Conservation (phyloP, 306 rosid species). For the Vigna reflexopilosa region DNA sequence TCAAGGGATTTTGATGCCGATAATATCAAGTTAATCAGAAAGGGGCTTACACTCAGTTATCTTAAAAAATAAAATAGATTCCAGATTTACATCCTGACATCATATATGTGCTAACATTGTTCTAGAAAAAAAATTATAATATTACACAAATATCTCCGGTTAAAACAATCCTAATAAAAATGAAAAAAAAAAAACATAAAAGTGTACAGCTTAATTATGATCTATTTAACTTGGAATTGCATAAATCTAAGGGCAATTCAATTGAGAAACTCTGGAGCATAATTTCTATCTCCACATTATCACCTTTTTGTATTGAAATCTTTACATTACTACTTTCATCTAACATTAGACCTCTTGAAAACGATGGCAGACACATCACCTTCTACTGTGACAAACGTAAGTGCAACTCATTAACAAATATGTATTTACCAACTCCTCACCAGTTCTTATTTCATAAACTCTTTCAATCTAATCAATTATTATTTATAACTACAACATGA, state of each 20-base stretch:
- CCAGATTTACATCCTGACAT: not conserved
- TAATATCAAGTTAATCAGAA: conserved; percentile 32
- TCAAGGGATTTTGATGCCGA: conserved; percentile 38
- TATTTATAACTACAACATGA: conserved; percentile 16
- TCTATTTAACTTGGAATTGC: conserved; percentile 15
- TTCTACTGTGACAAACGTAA: not conserved
- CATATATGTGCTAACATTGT: not conserved
- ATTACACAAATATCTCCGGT: not conserved
- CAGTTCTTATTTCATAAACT: not conserved
- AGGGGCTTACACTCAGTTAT: conserved; percentile 17
- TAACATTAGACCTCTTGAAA: not conserved
- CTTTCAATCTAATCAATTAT: not conserved
- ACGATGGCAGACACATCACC: not conserved
- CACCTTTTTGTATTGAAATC: not conserved
- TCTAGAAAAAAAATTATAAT: conserved; percentile 6
- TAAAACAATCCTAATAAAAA: not conserved
- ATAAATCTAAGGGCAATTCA: not conserved
- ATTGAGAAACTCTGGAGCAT: not conserved
- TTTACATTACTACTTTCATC: not conserved
- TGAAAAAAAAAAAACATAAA: not conserved
- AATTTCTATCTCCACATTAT: conserved; percentile 3
- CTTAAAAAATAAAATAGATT: conserved; percentile 29
- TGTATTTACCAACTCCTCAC: conserved; percentile 26
- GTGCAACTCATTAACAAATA: conserved; percentile 11
- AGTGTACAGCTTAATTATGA: conserved; percentile 10